Evolutionary conservation across 129 eudicot genomes (phyloP).

Genomic region (Sambucus nigra): DNA sequence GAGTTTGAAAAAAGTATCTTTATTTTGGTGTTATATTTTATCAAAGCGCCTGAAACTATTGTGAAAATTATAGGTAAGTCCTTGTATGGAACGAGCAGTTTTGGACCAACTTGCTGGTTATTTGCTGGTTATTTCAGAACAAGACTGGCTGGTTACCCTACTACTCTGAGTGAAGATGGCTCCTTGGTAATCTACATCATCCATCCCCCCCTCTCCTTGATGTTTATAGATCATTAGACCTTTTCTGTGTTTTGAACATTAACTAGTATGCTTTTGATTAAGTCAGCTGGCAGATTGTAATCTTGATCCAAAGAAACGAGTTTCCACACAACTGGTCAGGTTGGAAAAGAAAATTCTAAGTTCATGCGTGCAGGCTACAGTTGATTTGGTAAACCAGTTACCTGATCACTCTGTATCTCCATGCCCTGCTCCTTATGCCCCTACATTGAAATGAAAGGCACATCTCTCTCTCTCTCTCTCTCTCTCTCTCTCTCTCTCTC

Average conservation of each 20-base stretch:
- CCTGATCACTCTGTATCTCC: slow-evolving; percentile 80
- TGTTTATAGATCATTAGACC: neutral
- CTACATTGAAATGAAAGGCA: slow-evolving; percentile 47
- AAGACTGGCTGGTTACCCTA: slow-evolving; percentile 72
- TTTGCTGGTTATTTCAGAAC: slow-evolving; percentile 54
- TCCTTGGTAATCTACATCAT: slow-evolving; percentile 44
- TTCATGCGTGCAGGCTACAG: slow-evolving; percentile 64
- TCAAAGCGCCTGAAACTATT: neutral
- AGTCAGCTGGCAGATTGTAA: slow-evolving; percentile 63
- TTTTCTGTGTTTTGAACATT: slow-evolving; percentile 2
- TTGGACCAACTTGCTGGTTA: slow-evolving; percentile 71
- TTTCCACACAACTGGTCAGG: slow-evolving; percentile 78
- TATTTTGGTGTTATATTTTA: no score
- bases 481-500: neutral
- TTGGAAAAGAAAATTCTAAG: slow-evolving; percentile 75
- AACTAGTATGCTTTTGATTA: slow-evolving; percentile 11
- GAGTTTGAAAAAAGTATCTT: no score
- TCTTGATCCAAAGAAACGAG: slow-evolving; percentile 79
- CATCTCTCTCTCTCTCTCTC: slow-evolving; percentile 8
- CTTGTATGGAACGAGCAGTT: slow-evolving; percentile 91
- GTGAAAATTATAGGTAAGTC: slow-evolving; percentile 54
- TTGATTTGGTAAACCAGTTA: slow-evolving; percentile 55
- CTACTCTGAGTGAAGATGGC: slow-evolving; percentile 75
- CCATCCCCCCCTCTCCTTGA: no score
- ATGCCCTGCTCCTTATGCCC: slow-evolving; percentile 95